Conservation (phyloP, 768 basidiomycete species). For the Neoboletus brunneissimus region DNA sequence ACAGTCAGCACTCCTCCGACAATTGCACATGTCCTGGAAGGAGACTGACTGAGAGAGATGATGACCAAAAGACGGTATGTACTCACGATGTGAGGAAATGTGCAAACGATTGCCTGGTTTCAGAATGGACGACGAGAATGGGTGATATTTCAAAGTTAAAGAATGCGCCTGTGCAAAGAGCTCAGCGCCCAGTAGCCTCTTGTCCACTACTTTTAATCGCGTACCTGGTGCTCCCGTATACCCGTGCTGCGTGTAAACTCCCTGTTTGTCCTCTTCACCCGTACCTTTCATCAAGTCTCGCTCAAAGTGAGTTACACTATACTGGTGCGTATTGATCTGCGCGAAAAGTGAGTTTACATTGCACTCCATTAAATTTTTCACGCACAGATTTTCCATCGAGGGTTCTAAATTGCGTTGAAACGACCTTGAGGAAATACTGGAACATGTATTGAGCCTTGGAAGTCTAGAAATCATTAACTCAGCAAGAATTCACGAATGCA, state of each 20-base stretch:
- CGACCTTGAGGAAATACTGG: slow-evolving; percentile 99
- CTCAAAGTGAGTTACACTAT: slow-evolving; percentile 95
- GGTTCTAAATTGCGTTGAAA: slow-evolving; percentile 91
- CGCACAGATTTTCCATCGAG: slow-evolving; percentile 67
- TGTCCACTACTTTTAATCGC: slow-evolving; percentile 1
- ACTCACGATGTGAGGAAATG: slow-evolving; percentile 97
- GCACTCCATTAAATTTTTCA: slow-evolving; percentile 6
- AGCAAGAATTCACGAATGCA: not conserved
- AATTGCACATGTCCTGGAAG: slow-evolving; percentile 86
- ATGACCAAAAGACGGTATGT: not conserved
- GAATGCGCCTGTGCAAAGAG: slow-evolving; percentile 57
- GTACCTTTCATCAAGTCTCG: slow-evolving; percentile 75
- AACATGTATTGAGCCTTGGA: slow-evolving; percentile 87
- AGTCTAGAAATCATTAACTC: slow-evolving; percentile 45
- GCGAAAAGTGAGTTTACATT: slow-evolving; percentile 5
- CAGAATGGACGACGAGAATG: slow-evolving; percentile 88
- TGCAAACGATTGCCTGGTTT: slow-evolving; percentile 91
- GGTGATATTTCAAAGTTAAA: slow-evolving; percentile 98
- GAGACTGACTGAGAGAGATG: not conserved
- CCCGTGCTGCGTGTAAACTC: slow-evolving; percentile 74
- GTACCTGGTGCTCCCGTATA: slow-evolving; percentile 66
- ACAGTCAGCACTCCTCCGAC: slow-evolving; percentile 97
- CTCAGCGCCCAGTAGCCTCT: not conserved
- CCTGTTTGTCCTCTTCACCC: slow-evolving; percentile 54
- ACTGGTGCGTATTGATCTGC: slow-evolving; percentile 88